These are phyloP conservation scores for Bjerkandera adusta DNA, from an alignment of 1,284 basidiomycete species.

Conservation along the genomic window DNA sequence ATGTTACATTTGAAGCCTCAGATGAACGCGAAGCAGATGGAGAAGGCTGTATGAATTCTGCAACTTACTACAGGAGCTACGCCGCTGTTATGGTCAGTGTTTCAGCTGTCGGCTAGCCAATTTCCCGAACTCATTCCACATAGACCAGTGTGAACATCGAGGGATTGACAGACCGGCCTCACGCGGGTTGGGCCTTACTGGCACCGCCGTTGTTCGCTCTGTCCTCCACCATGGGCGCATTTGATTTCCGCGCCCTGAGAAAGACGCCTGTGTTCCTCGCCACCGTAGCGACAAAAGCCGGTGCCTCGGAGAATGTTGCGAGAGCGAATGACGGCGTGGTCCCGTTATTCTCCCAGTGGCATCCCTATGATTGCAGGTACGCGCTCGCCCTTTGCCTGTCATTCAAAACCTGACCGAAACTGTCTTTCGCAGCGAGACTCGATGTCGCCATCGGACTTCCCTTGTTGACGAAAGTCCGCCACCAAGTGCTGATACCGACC, in stretches of 20 bases:
- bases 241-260: slow-evolving; percentile 36
- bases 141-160: slow-evolving; percentile 1
- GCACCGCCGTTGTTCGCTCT: slow-evolving; percentile 25
- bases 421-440: slow-evolving; percentile 18
- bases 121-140: background rate
- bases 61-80: slow-evolving; percentile 45
- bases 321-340: slow-evolving; percentile 50
- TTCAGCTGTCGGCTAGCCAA: background rate
- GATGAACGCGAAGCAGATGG: slow-evolving; percentile 39
- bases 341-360: slow-evolving; percentile 52
- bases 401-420: background rate
- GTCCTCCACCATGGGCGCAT: slow-evolving; percentile 29
- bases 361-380: slow-evolving; percentile 46
- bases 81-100: slow-evolving; percentile 36
- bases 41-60: slow-evolving; percentile 37
- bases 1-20: slow-evolving; percentile 45
- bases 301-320: slow-evolving; percentile 26
- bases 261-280: slow-evolving; percentile 37
- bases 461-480: slow-evolving; percentile 7
- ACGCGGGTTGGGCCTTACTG: slow-evolving; percentile 10
- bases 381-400: slow-evolving; percentile 4
- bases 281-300: slow-evolving; percentile 8
- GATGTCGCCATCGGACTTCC: slow-evolving; percentile 22
- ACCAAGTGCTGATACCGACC: slow-evolving; percentile 5
- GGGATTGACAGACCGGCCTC: background rate